Evolutionary conservation across 2,329 filamentous ascomycete species (phyloP), one percentile per base, ranked within the genome.

Genomic region (Fusarium robinianum): DNA sequence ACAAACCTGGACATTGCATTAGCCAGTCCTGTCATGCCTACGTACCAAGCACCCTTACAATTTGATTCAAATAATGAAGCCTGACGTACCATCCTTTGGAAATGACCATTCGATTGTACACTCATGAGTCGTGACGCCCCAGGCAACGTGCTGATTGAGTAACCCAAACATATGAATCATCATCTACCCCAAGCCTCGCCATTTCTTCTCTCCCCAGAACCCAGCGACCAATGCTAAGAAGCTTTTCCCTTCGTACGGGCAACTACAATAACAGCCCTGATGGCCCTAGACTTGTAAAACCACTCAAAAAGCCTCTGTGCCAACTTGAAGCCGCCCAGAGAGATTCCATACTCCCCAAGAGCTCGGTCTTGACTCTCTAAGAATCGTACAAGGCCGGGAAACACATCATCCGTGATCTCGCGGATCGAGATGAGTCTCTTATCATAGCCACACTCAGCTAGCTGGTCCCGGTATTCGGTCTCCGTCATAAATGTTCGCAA

Each of bases 351-450:
- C 16, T 61, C 61, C 10, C 57, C 55, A 21, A 72, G 43, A 0
- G 63, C 58, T 6, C 49, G 44, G 10, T 69, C 65, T 25, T 72
- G 70, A 6, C 41, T 43, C 12, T 60, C 57, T 17, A 83, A 60
- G 42, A 73, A 79, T 2, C 38, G 52, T 4, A 73, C 69, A 11
- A 83, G 58, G 0, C 76, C 76, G 0, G 61, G 51, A 53, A 83
- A 83, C 0, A 81, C 78, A 47, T 79, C 61, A 5, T 72, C 66
- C 3, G 78, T 77, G 12, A 83, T 66, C 53, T 83, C 79, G 11
- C 63, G 61, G 2, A 80, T 67, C 17, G 64, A 61, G 27, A 80
- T 73, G 6, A 50, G 43, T 0, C 65, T 60, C 3, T 50, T 39
- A 9, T 68, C 61, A 51, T 81, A 83, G 3, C 79, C 79, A 3